Evolutionary conservation across 2,329 filamentous ascomycete genomes (phyloP), one percentile per base, ranked within the genome.

Genomic region (Alternaria alternata): DNA sequence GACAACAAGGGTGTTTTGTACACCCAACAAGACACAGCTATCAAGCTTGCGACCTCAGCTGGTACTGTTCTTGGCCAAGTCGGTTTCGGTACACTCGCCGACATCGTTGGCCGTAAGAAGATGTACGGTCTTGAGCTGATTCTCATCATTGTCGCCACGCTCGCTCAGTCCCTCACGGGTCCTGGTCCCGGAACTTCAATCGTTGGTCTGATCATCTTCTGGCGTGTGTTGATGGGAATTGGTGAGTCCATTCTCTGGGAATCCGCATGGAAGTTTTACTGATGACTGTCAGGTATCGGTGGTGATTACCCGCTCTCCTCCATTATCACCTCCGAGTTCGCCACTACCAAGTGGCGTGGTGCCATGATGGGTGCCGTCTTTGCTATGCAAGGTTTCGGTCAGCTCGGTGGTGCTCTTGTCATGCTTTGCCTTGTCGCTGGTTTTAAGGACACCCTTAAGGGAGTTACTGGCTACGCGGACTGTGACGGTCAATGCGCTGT

Each of bases 1-100:
- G 73, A 76, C 74, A 74, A 67, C 71, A 77, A 61, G 81, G 84
- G 63, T 81, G 81, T 62, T 11, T 69, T 94, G 70, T 87, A 90
- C 8, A 82, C 85, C 20, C 82, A 78, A 46, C 87, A 91, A n/a
- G 91, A 95, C 70, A 94, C 89, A 1, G 91, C 91, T 34, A 93
- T 96, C 83, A 96, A 96, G 82, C 88, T 94, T 53, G 87, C 92
- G 16, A 95, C 92, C 16, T 94, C 91, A 24, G 90, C 89, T 62
- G 93, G 93, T 64, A 96, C 92, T 30, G 91, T 96, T 56, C 81
- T 96, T 51, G 93, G 92, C 46, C 93, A 96, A 81, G 81, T 96
- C 39, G 87, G 87, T 46, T 96, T 96, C 74, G 74, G 74, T 51
- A 70, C 71, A 16, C 71, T 76, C 5, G 92, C 92, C 73, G 88